phyloP scores from a whole-genome alignment of 2,329 filamentous ascomycete genomes.

The Epichloe gansuensis region DNA sequence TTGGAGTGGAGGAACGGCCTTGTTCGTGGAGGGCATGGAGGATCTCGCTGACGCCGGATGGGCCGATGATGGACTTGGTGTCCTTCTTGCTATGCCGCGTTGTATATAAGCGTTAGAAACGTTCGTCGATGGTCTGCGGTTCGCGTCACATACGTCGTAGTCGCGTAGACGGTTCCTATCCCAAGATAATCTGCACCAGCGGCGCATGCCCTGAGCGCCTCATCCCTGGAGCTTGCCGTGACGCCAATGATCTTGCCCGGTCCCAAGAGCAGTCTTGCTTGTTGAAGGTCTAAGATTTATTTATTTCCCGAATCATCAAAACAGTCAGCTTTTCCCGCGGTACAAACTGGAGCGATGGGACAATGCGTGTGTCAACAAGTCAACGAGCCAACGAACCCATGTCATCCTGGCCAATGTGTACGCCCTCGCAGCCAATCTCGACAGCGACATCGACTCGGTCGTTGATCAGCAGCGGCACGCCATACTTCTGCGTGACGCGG shows the following conservation, averaged over 20 bases:
- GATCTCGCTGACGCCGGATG: conserved; percentile 40
- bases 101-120: neutral
- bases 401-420: conserved; percentile 93
- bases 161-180: conserved; percentile 81
- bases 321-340: too few species aligned
- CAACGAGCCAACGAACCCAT: conserved; percentile 43
- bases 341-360: too few species aligned
- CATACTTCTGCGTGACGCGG: conserved; percentile 50
- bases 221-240: conserved; percentile 62
- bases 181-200: conserved; percentile 84
- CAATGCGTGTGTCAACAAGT: neutral
- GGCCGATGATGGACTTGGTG: conserved; percentile 55
- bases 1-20: conserved; percentile 34
- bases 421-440: conserved; percentile 77
- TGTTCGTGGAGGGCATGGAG: conserved; percentile 42
- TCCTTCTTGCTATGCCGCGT: conserved; percentile 57
- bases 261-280: conserved; percentile 62
- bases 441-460: conserved; percentile 84
- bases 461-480: conserved; percentile 80
- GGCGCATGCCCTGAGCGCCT: conserved; percentile 60
- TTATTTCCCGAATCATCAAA: too few species aligned
- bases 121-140: too few species aligned
- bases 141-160: conserved; percentile 49
- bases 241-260: conserved; percentile 74
- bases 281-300: neutral